Evolutionary conservation across 208 protist species (phyloP).

Genomic region (Crithidia fasciculata): DNA sequence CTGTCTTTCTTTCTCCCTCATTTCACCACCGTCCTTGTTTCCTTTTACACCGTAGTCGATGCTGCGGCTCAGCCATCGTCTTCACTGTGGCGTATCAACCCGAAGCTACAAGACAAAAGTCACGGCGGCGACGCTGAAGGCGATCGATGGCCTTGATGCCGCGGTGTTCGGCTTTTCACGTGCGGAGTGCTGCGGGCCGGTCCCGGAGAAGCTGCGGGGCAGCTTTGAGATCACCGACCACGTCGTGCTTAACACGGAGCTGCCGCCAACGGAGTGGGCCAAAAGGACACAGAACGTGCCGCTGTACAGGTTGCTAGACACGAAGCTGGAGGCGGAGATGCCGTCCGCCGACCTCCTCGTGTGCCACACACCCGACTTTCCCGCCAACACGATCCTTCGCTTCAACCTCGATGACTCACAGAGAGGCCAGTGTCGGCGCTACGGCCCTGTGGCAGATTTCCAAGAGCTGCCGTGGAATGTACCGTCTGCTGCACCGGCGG

Average conservation of each 20-base stretch:
- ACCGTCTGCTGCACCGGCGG: background rate
- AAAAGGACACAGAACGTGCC: slow-evolving; percentile 19
- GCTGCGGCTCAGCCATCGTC: background rate
- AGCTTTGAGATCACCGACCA: slow-evolving; percentile 14
- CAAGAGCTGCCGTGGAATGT: slow-evolving; percentile 1
- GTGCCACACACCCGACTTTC: slow-evolving; percentile 11
- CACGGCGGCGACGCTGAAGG: slow-evolving; percentile 1
- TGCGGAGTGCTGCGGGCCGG: slow-evolving; percentile 10
- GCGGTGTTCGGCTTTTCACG: slow-evolving; percentile 20
- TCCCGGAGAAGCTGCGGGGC: slow-evolving; percentile 8
- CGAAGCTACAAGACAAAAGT: slow-evolving; percentile 12
- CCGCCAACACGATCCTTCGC: slow-evolving; percentile 6
- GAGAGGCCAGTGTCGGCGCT: background rate
- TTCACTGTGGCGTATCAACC: slow-evolving; percentile 2
- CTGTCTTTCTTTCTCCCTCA: too few relatives aligned
- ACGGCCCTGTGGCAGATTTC: background rate
- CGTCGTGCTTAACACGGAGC: slow-evolving; percentile 15
- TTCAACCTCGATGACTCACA: background rate
- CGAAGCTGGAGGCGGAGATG: background rate
- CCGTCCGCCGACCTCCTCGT: slow-evolving; percentile 9
- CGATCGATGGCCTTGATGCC: slow-evolving; percentile 21
- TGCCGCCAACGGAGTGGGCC: slow-evolving; percentile 18
- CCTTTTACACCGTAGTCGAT: background rate
- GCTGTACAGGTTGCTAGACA: background rate
- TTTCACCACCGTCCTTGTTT: too few relatives aligned